A percentile compares a stretch with the other conserved stretches of the same genome.
Evolutionary conservation across 148 eudicot genomes (phyloP).

Genomic region (Mesembryanthemum crystallinum): DNA sequence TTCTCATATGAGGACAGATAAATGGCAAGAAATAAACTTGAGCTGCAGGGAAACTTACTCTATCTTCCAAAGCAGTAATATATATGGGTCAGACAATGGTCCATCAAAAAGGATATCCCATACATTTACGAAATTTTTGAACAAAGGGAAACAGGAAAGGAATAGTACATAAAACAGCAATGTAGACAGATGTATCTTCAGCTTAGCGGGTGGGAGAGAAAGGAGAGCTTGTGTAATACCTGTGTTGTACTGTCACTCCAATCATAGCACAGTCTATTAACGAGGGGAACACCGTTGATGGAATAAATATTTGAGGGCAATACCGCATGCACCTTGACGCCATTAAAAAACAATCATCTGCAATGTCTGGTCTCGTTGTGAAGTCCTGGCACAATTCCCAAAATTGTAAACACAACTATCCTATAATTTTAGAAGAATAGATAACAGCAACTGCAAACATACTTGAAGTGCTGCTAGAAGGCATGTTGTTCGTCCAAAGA

Average conservation of each 20-base stretch:
- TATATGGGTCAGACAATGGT: background rate
- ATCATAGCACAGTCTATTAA: constrained; percentile 81
- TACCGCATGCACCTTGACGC: constrained; percentile 97
- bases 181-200: background rate
- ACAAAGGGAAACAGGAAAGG: too few relatives aligned
- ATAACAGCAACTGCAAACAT: constrained; percentile 11
- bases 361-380: constrained; percentile 87
- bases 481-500: constrained; percentile 78
- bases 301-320: constrained; percentile 87
- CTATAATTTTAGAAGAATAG: background rate
- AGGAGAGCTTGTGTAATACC: constrained; percentile 39
- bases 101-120: background rate
- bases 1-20: background rate
- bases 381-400: constrained; percentile 63
- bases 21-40: too few relatives aligned
- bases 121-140: background rate
- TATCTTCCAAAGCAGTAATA: background rate
- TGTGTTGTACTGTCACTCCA: constrained; percentile 96
- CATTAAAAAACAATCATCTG: constrained; percentile 95
- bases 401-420: background rate
- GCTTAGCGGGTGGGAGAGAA: background rate
- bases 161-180: too few relatives aligned
- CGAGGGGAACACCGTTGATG: constrained; percentile 69
- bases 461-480: constrained; percentile 79
- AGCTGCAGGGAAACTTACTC: background rate